Evolutionary conservation across 148 eudicot genomes (phyloP), one percentile per base, ranked within the genome.

Genomic region (Persicaria maculosa): DNA sequence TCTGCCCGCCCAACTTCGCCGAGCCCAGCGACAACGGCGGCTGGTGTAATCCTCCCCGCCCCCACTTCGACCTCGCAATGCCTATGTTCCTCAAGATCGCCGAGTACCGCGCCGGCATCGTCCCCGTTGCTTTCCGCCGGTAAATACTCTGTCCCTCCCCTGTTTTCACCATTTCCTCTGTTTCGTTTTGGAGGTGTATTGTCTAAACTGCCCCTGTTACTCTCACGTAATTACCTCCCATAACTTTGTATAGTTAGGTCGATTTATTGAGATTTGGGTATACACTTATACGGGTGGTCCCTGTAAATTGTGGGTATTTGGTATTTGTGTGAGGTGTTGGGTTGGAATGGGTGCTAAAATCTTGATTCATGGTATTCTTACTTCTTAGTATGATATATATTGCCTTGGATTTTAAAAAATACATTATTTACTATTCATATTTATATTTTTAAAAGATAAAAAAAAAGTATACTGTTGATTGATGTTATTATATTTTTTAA

Each of bases 21-120:
- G 84, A 58, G 2, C 82, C 97, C 1, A 88, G 54, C 61, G 97
- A 92, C 81, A 83, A 92, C 62, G 97, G 97, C 14, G 97, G 97
- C 0, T 92, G 97, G 97, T 92, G 97, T 75, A 92, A 92, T 87
- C 97, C 97, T 0, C 97, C 97, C 9, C 82, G 97, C 0, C 77
- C 92, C 1, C 97, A 92, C 47, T 92, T 92, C 71, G 97, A 92
- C 79, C 87, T 92, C 19, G 91, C 97, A 48, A 89, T 89, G 94
- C 97, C 97, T 31, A 31, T 31, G 40, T 31, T 31, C 3, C 40
- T 31, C 3, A 31, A 31, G 40, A 31, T 31, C 40, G 97, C 97
- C 4, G 85, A 92, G 81, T 92, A 92, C 59, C 86, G 95, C 2
- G 97, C 97, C 57, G 97, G 97, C 57, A 92, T 92, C 54, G 97